Evolutionary conservation across 345 rosid genomes (phyloP), one percentile per base, ranked within the genome.

Genomic region (Jatropha curcas): DNA sequence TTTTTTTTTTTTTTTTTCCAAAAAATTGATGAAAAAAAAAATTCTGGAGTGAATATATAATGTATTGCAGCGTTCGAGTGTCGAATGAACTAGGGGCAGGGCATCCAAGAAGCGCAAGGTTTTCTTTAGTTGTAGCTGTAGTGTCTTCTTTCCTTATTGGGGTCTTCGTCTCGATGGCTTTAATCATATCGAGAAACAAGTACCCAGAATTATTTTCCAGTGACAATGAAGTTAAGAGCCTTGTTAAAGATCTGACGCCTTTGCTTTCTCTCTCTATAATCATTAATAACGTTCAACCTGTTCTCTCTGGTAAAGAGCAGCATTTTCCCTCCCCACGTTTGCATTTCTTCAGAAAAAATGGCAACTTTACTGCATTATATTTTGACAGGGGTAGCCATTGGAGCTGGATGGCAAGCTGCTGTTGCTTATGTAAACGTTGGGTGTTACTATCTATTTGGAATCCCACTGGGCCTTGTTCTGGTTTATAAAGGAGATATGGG

Each of bases 401-500:
- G 79, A 61, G 74, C 64, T 34, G 79, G 75, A 55, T 70, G 74
- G 74, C 79, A 69, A 53, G 69, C 74, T 50, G 71, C 34, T 2
- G 68, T 67, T 19, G 78, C 78, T 5, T 67, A 48, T 51, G 72
- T 67, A 24, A 74, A 67, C 52, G 10, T 74, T 55, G 65, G 56
- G 17, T 65, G 77, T 48, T 74, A 65, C 71, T 74, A 74, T 34
- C 19, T 67, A 4, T 57, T 74, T 45, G 71, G 77, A 39, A 57
- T 74, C 13, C 77, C 77, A 4, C 43, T 74, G 31, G 77, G 77
- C n/a, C 71, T 74, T 19, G 2, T 58, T 55, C 58, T 74, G 31
- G 71, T 71, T 10, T 74, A 5, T 48, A 46, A 35, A 14, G 24
- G 31, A 3, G 45, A 46, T 14, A 51, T 58, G 55, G 78, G 73